phyloP scores from a whole-genome alignment of 805 yeast species.

The Candida incommunis region DNA sequence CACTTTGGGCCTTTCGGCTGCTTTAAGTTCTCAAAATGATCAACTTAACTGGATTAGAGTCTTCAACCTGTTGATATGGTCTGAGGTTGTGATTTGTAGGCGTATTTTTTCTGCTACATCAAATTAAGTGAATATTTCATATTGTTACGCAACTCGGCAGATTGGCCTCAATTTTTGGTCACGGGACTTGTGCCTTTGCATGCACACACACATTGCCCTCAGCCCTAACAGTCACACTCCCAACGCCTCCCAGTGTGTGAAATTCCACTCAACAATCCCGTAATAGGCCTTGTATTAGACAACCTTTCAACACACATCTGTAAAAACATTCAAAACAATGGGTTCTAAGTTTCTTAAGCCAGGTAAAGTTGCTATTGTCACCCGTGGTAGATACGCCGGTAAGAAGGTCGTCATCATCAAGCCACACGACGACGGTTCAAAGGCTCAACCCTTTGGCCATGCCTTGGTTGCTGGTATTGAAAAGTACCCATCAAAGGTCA shows the following conservation, averaged over 20 bases:
- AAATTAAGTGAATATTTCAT: too few species aligned
- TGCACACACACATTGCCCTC: constrained; percentile 5
- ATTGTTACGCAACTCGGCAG: too few species aligned
- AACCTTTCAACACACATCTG: constrained; percentile 2
- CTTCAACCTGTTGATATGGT: too few species aligned
- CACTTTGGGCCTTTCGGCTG: too few species aligned
- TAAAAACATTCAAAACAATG: constrained; percentile 32
- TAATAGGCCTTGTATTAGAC: constrained; percentile 7
- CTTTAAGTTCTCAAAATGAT: too few species aligned
- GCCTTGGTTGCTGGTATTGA: constrained; percentile 99
- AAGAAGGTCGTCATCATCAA: constrained; percentile 98
- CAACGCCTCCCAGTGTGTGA: too few species aligned
- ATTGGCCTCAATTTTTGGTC: too few species aligned
- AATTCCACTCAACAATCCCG: background rate
- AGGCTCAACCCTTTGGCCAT: constrained; percentile 97
- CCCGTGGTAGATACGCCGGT: constrained; percentile 99
- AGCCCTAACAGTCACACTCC: background rate
- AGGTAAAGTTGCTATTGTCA: constrained; percentile 99
- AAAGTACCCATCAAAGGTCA: constrained; percentile 94
- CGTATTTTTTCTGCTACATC: too few species aligned
- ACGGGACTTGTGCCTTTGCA: too few species aligned
- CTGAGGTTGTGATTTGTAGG: too few species aligned
- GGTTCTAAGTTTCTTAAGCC: constrained; percentile 95
- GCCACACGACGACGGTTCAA: constrained; percentile 98
- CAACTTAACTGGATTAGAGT: too few species aligned